Base-by-base conservation (phyloP, 2,329 filamentous ascomycete species). In the Colletotrichum sp. region DNA sequence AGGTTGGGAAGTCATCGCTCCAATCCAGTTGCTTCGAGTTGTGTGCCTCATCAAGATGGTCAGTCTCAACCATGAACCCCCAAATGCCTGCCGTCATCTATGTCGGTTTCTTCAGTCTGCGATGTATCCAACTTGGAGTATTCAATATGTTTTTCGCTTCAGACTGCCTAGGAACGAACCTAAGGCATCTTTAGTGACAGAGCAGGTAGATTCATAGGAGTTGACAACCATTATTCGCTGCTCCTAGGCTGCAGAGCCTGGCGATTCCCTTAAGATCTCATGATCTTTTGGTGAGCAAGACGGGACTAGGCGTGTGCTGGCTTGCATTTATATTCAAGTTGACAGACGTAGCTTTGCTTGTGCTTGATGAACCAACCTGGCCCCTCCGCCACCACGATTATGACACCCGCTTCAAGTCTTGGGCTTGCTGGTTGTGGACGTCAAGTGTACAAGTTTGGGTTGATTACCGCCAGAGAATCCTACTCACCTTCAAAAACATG, bases 21-120 rank as follows among this genome's bases (percentile, higher is more conserved):
- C 43, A 4, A 10, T 13, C 3, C 38, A 48, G 9, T 12, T 52
- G 43, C n/a, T 52, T 48, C 10, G 4, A 21, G 10, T 48, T n/a
- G 9, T 4, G 38, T 12, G 18, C 38, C 6, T 1, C 43, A 48
- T 48, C n/a, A 13, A 1, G 0, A 21, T 52, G 0, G 0, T 1
- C 10, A 52, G 6, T 12, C 3, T 3, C 6, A 13, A 48, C 10
- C n/a, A 48, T 13, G 6, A 21, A 48, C 18, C n/a, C 10, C 3
- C n/a, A 24, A 24, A 52, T 3, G 6, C n/a, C n/a, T 4, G 12
- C 43, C 43, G n/a, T 13, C 43, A 52, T 21, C 4, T 52, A n/a
- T 21, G 12, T 13, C n/a, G n/a, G n/a, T n/a, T n/a, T n/a, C 43
- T 52, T 52, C n/a, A 21, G 43, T 52, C 43, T 52, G 43, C n/a